Conservation (phyloP, 768 basidiomycete species). For the Kwoniella sp. region DNA sequence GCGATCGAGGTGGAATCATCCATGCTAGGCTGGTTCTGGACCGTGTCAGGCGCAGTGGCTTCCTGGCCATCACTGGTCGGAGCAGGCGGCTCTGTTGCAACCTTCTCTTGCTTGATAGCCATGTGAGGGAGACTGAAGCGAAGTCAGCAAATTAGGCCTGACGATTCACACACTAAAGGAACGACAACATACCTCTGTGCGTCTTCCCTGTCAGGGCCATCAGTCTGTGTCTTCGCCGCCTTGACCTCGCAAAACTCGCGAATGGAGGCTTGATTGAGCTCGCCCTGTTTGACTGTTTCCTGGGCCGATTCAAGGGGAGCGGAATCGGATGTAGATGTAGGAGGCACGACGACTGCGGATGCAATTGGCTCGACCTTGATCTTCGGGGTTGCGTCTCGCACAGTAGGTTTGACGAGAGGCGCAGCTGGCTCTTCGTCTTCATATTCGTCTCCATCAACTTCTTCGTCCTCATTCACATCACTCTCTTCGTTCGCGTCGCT, state of each 20-base stretch:
- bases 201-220: neutral
- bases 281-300: no score
- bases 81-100: neutral
- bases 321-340: no score
- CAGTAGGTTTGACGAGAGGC: neutral
- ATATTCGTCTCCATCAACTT: slow-evolving; percentile 10
- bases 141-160: neutral
- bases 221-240: neutral
- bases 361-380: neutral
- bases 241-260: neutral
- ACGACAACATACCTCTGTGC: neutral
- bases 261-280: neutral
- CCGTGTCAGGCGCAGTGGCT: no score
- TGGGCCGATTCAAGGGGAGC: no score
- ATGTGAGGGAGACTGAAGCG: neutral
- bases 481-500: neutral
- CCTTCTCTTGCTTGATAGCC: neutral
- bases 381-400: neutral
- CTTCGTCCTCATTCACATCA: slow-evolving; percentile 6
- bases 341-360: neutral
- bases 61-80: neutral
- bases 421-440: slow-evolving; percentile 5
- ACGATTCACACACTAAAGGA: no score
- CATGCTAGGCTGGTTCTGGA: no score
- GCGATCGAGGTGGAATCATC: no score